These are phyloP conservation scores for Neurospora sp. DNA, from an alignment of 495 filamentous ascomycete genomes.

Conservation along the genomic window DNA sequence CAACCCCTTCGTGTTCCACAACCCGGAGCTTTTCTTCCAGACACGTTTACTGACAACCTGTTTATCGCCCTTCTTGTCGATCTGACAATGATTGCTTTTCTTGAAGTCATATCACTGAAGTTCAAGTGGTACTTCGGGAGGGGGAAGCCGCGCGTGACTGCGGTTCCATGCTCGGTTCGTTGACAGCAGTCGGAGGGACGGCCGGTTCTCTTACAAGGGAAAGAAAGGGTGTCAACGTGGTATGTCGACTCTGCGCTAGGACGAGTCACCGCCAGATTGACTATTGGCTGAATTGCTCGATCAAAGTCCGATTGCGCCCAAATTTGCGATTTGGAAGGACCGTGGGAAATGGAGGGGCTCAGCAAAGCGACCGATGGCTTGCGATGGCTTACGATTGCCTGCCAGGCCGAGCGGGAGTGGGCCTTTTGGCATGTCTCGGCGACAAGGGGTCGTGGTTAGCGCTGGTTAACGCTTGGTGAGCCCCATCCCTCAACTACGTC, in stretches of 20 bases:
- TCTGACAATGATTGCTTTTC: neutral
- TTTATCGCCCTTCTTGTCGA: neutral
- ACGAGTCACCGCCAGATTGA: neutral
- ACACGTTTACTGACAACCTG: neutral
- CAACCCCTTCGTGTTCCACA: neutral
- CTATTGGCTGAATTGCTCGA: neutral
- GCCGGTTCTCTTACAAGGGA: neutral
- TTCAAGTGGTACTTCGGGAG: neutral
- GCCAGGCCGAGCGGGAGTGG: neutral
- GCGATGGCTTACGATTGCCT: neutral
- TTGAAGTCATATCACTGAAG: neutral
- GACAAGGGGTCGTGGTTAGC: neutral
- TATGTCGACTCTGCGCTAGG: neutral
- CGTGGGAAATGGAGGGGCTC: neutral
- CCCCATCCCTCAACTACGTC: neutral
- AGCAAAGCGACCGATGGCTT: neutral
- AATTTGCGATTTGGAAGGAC: neutral
- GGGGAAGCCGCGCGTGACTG: neutral
- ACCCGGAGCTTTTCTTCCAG: neutral
- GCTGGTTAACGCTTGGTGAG: neutral
- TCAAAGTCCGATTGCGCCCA: neutral
- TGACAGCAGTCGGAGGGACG: neutral
- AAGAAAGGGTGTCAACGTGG: neutral
- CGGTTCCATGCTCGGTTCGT: neutral
- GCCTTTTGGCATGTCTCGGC: neutral